Evolutionary conservation across 305 asterid genomes (phyloP).

Genomic region (Nicotiana rustica): DNA sequence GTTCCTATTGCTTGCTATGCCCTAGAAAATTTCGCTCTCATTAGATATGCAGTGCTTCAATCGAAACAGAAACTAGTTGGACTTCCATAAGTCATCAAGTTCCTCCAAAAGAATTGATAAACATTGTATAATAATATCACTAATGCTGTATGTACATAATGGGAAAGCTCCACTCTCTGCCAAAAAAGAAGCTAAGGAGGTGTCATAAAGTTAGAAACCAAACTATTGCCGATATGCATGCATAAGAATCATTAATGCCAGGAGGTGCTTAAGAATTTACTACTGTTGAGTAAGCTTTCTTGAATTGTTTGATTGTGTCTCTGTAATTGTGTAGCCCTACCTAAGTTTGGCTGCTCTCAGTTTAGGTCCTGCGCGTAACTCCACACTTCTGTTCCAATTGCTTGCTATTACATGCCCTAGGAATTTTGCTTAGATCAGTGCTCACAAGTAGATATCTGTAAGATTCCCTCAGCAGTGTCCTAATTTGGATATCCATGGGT

Average conservation of each 20-base stretch:
- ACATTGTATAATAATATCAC: too few species aligned
- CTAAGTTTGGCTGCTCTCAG: background rate
- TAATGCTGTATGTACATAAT: too few species aligned
- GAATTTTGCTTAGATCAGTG: background rate
- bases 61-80: background rate
- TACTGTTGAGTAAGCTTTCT: too few species aligned
- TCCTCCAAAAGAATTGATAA: too few species aligned
- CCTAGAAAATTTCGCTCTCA: background rate
- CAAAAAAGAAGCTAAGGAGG: too few species aligned
- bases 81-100: background rate
- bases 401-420: background rate
- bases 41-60: background rate
- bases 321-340: background rate
- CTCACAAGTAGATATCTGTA: background rate
- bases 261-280: too few species aligned
- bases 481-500: background rate
- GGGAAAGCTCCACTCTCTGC: too few species aligned
- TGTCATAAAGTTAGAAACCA: too few species aligned
- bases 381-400: background rate
- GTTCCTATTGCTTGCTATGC: background rate
- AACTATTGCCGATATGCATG: too few species aligned
- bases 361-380: background rate
- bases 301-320: too few species aligned
- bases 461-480: background rate
- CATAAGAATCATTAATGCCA: too few species aligned